These are phyloP conservation scores for Hanseniaspora jakobsenii DNA, from an alignment of 805 yeast genomes.

Conservation along the genomic window DNA sequence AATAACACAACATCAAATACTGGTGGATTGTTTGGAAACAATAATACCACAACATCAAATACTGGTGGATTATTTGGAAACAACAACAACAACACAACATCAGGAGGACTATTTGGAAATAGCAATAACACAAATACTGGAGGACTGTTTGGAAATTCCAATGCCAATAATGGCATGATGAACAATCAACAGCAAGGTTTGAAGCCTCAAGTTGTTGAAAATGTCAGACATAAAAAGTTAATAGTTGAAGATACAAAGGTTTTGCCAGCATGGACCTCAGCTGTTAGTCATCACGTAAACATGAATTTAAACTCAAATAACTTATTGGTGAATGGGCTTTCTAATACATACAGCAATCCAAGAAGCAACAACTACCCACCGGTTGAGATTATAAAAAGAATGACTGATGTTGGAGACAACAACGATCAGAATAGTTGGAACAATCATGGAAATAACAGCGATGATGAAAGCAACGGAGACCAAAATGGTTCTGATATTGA, in stretches of 20 bases:
- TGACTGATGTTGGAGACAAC: conserved; percentile 8
- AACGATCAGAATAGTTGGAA: not conserved
- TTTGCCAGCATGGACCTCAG: conserved; percentile 14
- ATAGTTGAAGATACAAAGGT: conserved; percentile 10
- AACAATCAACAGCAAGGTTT: conserved; percentile 16
- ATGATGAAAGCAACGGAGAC: not conserved
- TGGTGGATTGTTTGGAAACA: conserved; percentile 10
- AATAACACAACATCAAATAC: not conserved
- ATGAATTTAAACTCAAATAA: no score
- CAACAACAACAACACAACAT: no score
- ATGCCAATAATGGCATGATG: not conserved
- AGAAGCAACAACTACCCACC: conserved; percentile 14
- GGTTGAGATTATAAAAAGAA: conserved; percentile 8
- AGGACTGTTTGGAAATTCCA: conserved; percentile 11
- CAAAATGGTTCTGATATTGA: conserved; percentile 10
- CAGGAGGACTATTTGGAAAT: conserved; percentile 5
- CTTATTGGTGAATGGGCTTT: no score
- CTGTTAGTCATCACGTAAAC: no score
- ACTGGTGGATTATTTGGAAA: conserved; percentile 12
- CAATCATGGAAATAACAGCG: no score
- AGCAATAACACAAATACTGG: not conserved
- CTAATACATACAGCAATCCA: no score
- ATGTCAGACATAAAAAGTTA: conserved; percentile 6
- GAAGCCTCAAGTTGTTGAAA: conserved; percentile 3
- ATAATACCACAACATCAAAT: not conserved